Evolutionary conservation across 331 rosid species (phyloP).

Genomic region (Stylosanthes scabra): DNA sequence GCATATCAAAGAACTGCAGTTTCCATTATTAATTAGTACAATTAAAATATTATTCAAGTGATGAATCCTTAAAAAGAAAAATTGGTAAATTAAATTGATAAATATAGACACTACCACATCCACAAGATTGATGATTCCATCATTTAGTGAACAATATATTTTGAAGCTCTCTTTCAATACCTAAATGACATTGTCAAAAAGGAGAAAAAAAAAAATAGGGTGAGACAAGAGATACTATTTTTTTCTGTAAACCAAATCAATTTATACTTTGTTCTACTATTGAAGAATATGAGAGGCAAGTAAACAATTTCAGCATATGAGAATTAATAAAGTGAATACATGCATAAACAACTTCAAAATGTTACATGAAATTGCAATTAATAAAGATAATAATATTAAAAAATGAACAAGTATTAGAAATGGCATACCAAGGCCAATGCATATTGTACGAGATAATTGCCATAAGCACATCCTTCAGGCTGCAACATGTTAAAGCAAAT

Average conservation of each 20-base stretch:
- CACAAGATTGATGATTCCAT: constrained; percentile 94
- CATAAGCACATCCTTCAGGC: constrained; percentile 86
- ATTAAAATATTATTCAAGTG: neutral
- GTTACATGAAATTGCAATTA: neutral
- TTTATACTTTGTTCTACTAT: too few relatives aligned
- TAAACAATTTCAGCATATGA: too few relatives aligned
- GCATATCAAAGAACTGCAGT: constrained; percentile 91
- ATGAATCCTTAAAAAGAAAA: neutral
- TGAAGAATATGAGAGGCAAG: too few relatives aligned
- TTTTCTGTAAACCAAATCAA: too few relatives aligned
- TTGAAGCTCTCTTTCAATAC: constrained; percentile 94
- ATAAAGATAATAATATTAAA: neutral
- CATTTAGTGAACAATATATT: constrained; percentile 91
- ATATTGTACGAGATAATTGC: constrained; percentile 69
- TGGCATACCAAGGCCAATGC: constrained; percentile 79
- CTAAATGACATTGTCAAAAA: constrained; percentile 46
- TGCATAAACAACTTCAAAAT: too few relatives aligned
- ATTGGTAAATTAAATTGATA: constrained; percentile 18
- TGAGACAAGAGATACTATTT: neutral
- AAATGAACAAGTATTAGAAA: neutral
- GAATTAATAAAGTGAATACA: too few relatives aligned
- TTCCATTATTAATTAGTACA: constrained; percentile 10
- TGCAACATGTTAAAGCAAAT: constrained; percentile 50
- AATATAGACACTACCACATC: constrained; percentile 73
- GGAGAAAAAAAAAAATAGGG: neutral